These are phyloP conservation scores for Pythium folliculosum DNA, from an alignment of 352 stramenopile genomes.

Conservation along the genomic window DNA sequence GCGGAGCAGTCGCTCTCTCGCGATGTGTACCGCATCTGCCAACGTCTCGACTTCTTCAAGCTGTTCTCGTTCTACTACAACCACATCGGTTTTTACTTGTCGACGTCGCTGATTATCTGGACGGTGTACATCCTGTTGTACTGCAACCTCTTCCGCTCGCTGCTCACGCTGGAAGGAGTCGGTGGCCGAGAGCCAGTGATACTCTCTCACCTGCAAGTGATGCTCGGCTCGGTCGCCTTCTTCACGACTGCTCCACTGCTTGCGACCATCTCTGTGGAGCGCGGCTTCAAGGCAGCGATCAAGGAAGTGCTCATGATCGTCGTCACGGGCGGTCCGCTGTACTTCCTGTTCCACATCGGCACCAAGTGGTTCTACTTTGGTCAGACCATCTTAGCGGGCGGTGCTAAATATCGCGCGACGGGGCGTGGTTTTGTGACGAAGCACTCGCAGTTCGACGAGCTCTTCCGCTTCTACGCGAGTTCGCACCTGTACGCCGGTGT, in stretches of 20 bases:
- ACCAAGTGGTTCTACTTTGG: conserved; percentile 99
- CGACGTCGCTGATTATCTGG: conserved; percentile 97
- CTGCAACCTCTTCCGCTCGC: conserved; percentile 92
- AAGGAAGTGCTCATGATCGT: conserved; percentile 95
- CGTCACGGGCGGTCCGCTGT: conserved; percentile 96
- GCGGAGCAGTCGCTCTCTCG: conserved; percentile 98
- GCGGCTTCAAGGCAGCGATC: conserved; percentile 94
- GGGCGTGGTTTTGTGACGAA: conserved; percentile 99
- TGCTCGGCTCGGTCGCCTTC: conserved; percentile 96
- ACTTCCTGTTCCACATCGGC: conserved; percentile 99
- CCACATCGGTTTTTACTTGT: conserved; percentile 98
- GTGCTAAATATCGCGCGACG: conserved; percentile 97
- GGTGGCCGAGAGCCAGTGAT: conserved; percentile 92
- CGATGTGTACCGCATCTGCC: conserved; percentile 97
- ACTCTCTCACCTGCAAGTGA: conserved; percentile 94
- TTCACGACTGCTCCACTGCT: conserved; percentile 97
- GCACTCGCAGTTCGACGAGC: conserved; percentile 97
- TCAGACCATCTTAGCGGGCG: conserved; percentile 98
- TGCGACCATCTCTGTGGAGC: conserved; percentile 97
- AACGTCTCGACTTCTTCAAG: conserved; percentile 98
- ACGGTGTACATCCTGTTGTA: conserved; percentile 98
- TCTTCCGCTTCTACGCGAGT: conserved; percentile 98
- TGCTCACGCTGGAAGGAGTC: conserved; percentile 93
- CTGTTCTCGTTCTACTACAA: conserved; percentile 99
- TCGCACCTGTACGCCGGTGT: conserved; percentile 97